Conservation (phyloP, 2,329 filamentous ascomycete species). For the Ophiocordyceps unilateralis region DNA sequence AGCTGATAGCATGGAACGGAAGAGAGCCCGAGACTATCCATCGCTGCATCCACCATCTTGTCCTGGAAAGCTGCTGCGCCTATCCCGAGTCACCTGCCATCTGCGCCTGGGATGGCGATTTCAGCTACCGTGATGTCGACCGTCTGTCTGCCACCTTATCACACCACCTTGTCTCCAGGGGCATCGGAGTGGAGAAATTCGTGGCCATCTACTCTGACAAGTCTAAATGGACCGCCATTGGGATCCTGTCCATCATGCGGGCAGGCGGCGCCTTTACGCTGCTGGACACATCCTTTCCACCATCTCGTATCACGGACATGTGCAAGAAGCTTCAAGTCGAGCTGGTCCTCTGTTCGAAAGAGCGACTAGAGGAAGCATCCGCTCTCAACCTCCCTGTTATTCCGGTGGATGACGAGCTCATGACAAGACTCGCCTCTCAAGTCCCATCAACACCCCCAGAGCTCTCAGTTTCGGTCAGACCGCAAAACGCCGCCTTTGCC, state of each 20-base stretch:
- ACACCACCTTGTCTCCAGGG: constrained; percentile 6
- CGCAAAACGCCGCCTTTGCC: neutral
- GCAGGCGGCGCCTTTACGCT: constrained; percentile 16
- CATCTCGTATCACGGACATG: neutral
- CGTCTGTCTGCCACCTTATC: constrained; percentile 9
- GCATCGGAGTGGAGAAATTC: constrained; percentile 9
- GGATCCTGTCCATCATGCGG: constrained; percentile 14
- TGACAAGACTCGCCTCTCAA: neutral
- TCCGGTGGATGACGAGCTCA: neutral
- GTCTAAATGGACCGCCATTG: constrained; percentile 12
- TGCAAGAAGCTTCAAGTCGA: constrained; percentile 3
- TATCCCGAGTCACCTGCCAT: constrained; percentile 10
- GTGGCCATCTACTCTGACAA: constrained; percentile 16
- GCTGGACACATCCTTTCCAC: constrained; percentile 8
- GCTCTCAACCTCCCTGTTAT: neutral
- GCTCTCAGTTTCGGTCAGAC: neutral
- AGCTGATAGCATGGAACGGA: neutral
- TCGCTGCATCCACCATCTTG: constrained; percentile 9
- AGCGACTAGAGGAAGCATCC: neutral
- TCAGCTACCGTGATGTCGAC: constrained; percentile 12
- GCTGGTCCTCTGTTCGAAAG: neutral
- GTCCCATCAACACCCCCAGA: neutral
- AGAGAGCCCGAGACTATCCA: neutral
- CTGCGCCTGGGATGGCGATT: constrained; percentile 14
- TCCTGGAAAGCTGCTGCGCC: constrained; percentile 8